Evolutionary conservation across 2,329 filamentous ascomycete species (phyloP).

Genomic region (Sporothrix inflata): DNA sequence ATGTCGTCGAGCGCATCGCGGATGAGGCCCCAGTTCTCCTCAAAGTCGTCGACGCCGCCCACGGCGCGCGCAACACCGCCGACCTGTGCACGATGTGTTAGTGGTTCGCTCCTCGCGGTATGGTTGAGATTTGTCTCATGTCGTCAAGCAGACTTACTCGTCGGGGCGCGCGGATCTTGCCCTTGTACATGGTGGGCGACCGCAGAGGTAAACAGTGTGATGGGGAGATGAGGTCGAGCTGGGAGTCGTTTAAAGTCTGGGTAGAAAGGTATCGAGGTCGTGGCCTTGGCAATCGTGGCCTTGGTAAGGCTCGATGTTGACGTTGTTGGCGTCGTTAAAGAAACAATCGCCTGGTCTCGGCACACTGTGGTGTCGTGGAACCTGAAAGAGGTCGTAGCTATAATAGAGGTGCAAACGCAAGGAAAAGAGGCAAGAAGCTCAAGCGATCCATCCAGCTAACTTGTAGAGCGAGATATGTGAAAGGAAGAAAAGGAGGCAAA

Average conservation of each 20-base stretch:
- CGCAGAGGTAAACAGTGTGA: not conserved
- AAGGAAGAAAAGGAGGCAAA: too few species aligned
- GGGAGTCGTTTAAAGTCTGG: not conserved
- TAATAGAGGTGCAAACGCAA: not conserved
- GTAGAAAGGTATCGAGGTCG: not conserved
- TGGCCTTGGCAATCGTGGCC: not conserved
- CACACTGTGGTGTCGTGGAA: not conserved
- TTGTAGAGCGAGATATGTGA: too few species aligned
- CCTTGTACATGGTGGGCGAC: slow-evolving; percentile 33
- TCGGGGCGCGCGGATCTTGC: slow-evolving; percentile 69
- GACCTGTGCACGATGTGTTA: slow-evolving; percentile 3
- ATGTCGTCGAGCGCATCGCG: slow-evolving; percentile 81
- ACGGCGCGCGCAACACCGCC: slow-evolving; percentile 10
- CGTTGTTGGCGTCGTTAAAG: too few species aligned
- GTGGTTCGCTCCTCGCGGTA: not conserved
- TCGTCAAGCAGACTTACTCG: slow-evolving; percentile 51
- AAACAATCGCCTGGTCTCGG: not conserved
- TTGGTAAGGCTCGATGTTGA: not conserved
- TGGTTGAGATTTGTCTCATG: not conserved
- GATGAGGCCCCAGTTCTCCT: slow-evolving; percentile 80
- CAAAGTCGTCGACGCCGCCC: slow-evolving; percentile 73
- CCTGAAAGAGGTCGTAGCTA: not conserved
- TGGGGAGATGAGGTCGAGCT: too few species aligned
- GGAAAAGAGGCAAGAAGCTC: not conserved
- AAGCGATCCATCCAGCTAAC: slow-evolving; percentile 9